These are phyloP conservation scores for Plasmodium vinckei DNA, from an alignment of 169 alveolate genomes.

Conservation along the genomic window DNA sequence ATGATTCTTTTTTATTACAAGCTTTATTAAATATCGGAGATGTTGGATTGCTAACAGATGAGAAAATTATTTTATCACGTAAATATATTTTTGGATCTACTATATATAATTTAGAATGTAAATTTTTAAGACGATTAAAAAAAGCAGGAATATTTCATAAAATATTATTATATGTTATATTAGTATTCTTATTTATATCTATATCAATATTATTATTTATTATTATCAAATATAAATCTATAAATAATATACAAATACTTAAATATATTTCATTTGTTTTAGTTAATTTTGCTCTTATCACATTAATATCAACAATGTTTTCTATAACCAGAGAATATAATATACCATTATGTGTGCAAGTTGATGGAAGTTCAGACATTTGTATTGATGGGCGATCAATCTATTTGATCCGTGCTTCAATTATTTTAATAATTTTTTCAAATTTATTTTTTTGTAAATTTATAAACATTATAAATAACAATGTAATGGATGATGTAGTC, in stretches of 20 bases:
- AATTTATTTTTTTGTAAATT: constrained; percentile 60
- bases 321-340: constrained; percentile 50
- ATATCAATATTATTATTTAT: constrained; percentile 9
- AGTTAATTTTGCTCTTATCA: constrained; percentile 46
- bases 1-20: constrained; percentile 5
- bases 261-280: constrained; percentile 53
- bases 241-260: constrained; percentile 6
- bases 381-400: constrained; percentile 57
- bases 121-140: constrained; percentile 45
- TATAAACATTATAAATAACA: constrained; percentile 11
- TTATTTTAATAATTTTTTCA: constrained; percentile 47
- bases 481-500: constrained; percentile 11
- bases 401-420: constrained; percentile 36
- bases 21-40: constrained; percentile 50
- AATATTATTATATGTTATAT: constrained; percentile 38
- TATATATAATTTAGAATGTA: constrained; percentile 71
- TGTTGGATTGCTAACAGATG: constrained; percentile 67
- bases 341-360: constrained; percentile 69
- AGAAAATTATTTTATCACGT: constrained; percentile 28
- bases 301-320: constrained; percentile 45
- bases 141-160: constrained; percentile 54
- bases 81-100: constrained; percentile 68
- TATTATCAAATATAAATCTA: constrained; percentile 9
- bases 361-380: constrained; percentile 75
- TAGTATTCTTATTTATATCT: constrained; percentile 41